These are phyloP conservation scores for Penicillium italicum DNA, from an alignment of 2,329 filamentous ascomycete genomes.

Conservation along the genomic window DNA sequence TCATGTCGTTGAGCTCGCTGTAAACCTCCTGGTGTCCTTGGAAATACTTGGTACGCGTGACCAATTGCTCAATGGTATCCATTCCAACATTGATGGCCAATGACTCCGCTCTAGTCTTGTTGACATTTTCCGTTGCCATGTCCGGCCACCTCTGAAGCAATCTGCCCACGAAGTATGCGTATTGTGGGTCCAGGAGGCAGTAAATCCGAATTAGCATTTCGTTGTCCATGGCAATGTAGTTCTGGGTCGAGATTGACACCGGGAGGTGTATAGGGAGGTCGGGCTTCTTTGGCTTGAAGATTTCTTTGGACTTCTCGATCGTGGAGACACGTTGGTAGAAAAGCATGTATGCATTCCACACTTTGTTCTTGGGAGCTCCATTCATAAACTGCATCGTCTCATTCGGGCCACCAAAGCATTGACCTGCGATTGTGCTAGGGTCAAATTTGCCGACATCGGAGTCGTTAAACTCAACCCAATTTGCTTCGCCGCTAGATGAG, in stretches of 20 bases:
- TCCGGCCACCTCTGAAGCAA: slow-evolving; percentile 58
- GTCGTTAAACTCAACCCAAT: slow-evolving; percentile 94
- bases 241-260: slow-evolving; percentile 45
- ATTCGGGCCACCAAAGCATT: slow-evolving; percentile 75
- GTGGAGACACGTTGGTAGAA: slow-evolving; percentile 84
- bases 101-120: slow-evolving; percentile 46
- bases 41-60: slow-evolving; percentile 66
- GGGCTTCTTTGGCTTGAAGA: slow-evolving; percentile 45
- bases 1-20: slow-evolving; percentile 50
- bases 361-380: slow-evolving; percentile 58
- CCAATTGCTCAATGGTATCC: slow-evolving; percentile 70
- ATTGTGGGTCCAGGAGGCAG: slow-evolving; percentile 71
- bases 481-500: slow-evolving; percentile 43
- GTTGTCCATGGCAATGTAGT: slow-evolving; percentile 68
- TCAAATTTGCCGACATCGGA: slow-evolving; percentile 76
- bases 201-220: slow-evolving; percentile 69
- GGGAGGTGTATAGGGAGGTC: slow-evolving; percentile 50
- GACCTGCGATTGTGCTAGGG: slow-evolving; percentile 64
- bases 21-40: slow-evolving; percentile 60
- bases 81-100: slow-evolving; percentile 43
- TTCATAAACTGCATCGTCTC: slow-evolving; percentile 49
- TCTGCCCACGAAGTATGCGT: slow-evolving; percentile 63
- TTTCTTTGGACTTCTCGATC: slow-evolving; percentile 53
- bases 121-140: slow-evolving; percentile 49
- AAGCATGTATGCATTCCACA: slow-evolving; percentile 90